Conservation (phyloP, 441 rosid species). For the Syzygium syzygioides region DNA sequence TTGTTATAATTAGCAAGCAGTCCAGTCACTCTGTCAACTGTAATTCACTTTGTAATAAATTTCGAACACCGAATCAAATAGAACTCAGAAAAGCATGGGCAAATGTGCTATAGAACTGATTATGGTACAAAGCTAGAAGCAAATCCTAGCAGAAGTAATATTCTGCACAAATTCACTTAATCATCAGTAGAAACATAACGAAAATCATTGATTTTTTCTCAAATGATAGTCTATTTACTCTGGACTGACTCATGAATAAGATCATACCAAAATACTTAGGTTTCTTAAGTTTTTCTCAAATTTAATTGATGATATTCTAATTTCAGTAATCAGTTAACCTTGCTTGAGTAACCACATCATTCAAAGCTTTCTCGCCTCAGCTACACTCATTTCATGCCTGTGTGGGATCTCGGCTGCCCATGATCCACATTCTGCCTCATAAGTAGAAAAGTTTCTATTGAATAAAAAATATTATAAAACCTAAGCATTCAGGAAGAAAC, state of each 20-base stretch:
- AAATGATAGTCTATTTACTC: not conserved
- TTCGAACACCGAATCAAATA: not conserved
- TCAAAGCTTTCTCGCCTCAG: not conserved
- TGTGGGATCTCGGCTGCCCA: not conserved
- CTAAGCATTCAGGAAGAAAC: not conserved
- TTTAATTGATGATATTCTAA: not conserved
- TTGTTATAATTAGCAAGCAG: not conserved
- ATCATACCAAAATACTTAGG: not conserved
- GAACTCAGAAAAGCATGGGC: not conserved
- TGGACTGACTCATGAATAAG: not conserved
- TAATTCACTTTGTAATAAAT: not conserved
- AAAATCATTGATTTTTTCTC: not conserved
- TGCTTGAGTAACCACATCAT: not conserved
- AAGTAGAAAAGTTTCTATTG: not conserved
- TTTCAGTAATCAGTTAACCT: not conserved
- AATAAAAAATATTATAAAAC: not conserved
- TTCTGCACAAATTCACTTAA: not conserved
- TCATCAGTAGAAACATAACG: not conserved
- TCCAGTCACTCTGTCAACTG: not conserved
- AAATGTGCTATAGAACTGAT: not conserved
- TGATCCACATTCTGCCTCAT: not conserved
- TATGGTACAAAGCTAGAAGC: not conserved
- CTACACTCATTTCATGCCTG: not conserved
- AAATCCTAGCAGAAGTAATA: not conserved
- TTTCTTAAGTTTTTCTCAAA: not conserved